These are phyloP conservation scores for Prunus yedoensis DNA, from an alignment of 331 rosid species.

Conservation along the genomic window DNA sequence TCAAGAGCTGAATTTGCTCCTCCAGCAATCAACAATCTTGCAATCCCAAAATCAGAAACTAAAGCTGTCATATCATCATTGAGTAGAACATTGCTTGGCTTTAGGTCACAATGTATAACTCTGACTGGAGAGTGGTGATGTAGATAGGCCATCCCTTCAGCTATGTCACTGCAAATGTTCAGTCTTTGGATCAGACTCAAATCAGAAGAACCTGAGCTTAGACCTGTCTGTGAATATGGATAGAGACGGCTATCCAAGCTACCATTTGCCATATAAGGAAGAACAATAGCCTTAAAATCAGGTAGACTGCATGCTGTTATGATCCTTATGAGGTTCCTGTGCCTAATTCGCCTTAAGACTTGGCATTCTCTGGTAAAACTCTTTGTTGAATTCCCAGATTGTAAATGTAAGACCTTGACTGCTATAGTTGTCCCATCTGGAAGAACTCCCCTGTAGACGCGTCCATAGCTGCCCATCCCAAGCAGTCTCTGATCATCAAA, in stretches of 20 bases:
- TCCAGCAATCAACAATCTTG: constrained; percentile 51
- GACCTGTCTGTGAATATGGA: constrained; percentile 35
- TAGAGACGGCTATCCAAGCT: constrained; percentile 67
- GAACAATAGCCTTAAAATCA: constrained; percentile 73
- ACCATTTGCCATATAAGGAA: constrained; percentile 76
- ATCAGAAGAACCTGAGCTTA: constrained; percentile 44
- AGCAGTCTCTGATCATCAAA: constrained; percentile 53
- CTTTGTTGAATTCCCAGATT: constrained; percentile 60
- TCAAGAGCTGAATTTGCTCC: constrained; percentile 48
- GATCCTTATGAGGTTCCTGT: constrained; percentile 66
- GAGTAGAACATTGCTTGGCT: constrained; percentile 72
- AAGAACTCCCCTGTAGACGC: constrained; percentile 57
- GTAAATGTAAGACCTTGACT: constrained; percentile 59
- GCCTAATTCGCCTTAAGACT: constrained; percentile 67
- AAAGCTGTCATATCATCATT: constrained; percentile 73
- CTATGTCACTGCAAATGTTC: constrained; percentile 69
- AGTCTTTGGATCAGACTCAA: constrained; percentile 59
- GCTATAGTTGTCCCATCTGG: constrained; percentile 52
- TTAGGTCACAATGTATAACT: constrained; percentile 73
- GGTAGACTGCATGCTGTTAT: constrained; percentile 72
- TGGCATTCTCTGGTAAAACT: constrained; percentile 68
- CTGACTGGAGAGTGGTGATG: constrained; percentile 72
- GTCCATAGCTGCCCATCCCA: constrained; percentile 67
- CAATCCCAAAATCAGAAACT: constrained; percentile 71
- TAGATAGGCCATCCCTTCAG: constrained; percentile 79